Evolutionary conservation across 768 basidiomycete genomes (phyloP).

Genomic region (Russula sp.): DNA sequence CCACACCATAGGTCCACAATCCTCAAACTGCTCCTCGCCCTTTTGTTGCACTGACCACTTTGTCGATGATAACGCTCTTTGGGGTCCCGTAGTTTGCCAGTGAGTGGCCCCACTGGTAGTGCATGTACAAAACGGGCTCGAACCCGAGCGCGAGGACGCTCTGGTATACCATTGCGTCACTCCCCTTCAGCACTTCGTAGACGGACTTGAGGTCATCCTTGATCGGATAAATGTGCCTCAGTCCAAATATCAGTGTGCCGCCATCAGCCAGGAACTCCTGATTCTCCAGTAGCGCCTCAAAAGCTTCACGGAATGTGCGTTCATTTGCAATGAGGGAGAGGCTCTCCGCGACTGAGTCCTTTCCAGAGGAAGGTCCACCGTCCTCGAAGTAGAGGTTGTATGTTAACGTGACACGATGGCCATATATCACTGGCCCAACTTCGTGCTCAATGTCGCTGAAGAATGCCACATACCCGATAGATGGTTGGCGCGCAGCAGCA

Average conservation of each 20-base stretch:
- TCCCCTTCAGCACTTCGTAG: constrained; percentile 4
- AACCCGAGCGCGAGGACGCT: neutral
- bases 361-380: neutral
- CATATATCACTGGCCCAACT: constrained; percentile 33
- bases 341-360: neutral
- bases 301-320: constrained; percentile 12
- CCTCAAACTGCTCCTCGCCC: too few species aligned
- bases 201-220: neutral
- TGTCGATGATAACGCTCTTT: neutral
- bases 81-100: too few species aligned
- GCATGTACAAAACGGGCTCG: neutral
- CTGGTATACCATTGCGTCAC: neutral
- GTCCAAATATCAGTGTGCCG: constrained; percentile 35
- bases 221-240: constrained; percentile 34
- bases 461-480: constrained; percentile 36
- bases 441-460: constrained; percentile 42
- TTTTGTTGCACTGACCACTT: neutral
- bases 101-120: neutral
- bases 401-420: constrained; percentile 39
- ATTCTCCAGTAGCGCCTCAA: constrained; percentile 29
- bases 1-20: neutral
- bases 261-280: constrained; percentile 33
- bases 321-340: neutral
- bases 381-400: constrained; percentile 34
- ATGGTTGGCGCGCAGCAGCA: neutral